Percentiles rank a stretch among this genome's conserved stretches.
Conservation (phyloP, 2,329 filamentous ascomycete genomes). For the Neonectria faginata region DNA sequence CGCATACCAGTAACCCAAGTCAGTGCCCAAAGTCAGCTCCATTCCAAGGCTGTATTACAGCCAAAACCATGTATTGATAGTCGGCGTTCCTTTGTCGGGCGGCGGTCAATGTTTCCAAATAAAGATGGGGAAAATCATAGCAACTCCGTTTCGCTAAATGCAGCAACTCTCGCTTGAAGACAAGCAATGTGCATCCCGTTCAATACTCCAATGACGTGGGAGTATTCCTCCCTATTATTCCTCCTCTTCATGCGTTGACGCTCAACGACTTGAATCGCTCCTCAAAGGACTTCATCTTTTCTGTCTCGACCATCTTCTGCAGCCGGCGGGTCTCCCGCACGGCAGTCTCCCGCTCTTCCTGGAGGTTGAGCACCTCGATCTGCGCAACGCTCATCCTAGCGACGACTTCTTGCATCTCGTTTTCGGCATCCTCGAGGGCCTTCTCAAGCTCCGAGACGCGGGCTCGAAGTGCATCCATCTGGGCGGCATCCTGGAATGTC, state of each 20-base stretch:
- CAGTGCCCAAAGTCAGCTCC: conserved; percentile 28
- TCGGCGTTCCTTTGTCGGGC: conserved; percentile 27
- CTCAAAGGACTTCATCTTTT: conserved; percentile 67
- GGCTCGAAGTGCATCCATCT: conserved; percentile 80
- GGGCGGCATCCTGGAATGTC: conserved; percentile 77
- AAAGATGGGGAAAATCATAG: conserved; percentile 43
- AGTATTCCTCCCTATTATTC: conserved; percentile 20
- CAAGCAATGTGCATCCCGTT: conserved; percentile 32
- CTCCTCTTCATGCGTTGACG: conserved; percentile 38
- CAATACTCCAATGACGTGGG: conserved; percentile 27
- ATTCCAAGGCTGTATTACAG: conserved; percentile 30
- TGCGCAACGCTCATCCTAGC: conserved; percentile 83
- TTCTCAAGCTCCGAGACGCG: conserved; percentile 88
- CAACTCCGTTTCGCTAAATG: conserved; percentile 56
- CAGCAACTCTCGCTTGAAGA: conserved; percentile 38
- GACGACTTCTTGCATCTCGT: conserved; percentile 86
- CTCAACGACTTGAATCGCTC: conserved; percentile 52
- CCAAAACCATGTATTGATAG: conserved; percentile 22
- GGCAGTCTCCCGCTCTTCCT: conserved; percentile 79
- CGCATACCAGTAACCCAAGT: conserved; percentile 33
- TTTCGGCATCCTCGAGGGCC: conserved; percentile 69
- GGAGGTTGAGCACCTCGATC: conserved; percentile 84
- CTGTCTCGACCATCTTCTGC: conserved; percentile 73
- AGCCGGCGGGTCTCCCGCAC: conserved; percentile 77
- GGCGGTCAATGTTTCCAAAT: conserved; percentile 30